Evolutionary conservation across 352 stramenopile genomes (phyloP).

Genomic region (Globisporangium spiculum): DNA sequence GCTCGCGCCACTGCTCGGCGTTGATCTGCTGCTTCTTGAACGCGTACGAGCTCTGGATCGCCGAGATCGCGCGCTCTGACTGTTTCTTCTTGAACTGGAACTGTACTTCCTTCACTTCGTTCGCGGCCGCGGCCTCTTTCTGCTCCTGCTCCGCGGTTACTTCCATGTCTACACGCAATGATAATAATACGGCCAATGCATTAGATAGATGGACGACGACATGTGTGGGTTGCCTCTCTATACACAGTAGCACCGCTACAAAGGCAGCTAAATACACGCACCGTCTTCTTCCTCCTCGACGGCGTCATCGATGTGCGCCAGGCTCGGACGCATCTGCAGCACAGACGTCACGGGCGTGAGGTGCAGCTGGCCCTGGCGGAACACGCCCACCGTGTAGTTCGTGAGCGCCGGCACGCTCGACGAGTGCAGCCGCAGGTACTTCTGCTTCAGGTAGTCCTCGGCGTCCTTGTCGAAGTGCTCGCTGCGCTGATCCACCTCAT

Average conservation of each 20-base stretch:
- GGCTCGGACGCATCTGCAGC: constrained; percentile 81
- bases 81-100: constrained; percentile 89
- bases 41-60: constrained; percentile 82
- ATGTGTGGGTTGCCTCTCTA: not conserved
- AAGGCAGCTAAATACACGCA: not conserved
- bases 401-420: constrained; percentile 57
- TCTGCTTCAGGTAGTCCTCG: constrained; percentile 80
- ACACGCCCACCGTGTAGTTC: constrained; percentile 79
- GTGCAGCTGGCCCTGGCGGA: constrained; percentile 79
- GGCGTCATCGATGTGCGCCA: constrained; percentile 76
- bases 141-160: constrained; percentile 41
- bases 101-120: constrained; percentile 77
- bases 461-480: constrained; percentile 76
- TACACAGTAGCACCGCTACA: not conserved
- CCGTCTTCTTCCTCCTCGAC: constrained; percentile 60
- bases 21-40: constrained; percentile 85
- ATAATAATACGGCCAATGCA: not conserved
- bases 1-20: constrained; percentile 71
- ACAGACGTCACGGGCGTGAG: constrained; percentile 63
- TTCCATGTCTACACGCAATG: constrained; percentile 32
- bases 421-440: constrained; percentile 64
- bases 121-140: constrained; percentile 39
- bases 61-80: constrained; percentile 68
- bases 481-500: constrained; percentile 64
- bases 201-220: not conserved